Evolutionary conservation across 129 eudicot species (phyloP), one percentile per base, ranked within the genome.

Genomic region (Flaveria sonorensis): DNA sequence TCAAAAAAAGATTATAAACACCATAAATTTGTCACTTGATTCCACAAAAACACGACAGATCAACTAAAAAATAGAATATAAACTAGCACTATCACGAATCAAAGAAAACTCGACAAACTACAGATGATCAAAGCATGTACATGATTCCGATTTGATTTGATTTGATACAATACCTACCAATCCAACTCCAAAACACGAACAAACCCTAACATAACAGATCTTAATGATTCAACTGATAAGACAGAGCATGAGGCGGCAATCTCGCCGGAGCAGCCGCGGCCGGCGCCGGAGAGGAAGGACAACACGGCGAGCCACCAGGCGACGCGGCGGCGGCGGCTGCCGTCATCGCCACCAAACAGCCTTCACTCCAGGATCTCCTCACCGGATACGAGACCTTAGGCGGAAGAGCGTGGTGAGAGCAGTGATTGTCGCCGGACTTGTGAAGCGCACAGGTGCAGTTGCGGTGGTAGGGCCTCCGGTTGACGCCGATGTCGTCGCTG

Each of bases 381-480:
- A 90, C 40, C 24, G 90, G 87, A 55, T 79, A 90, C 6, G 88
- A 79, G 8, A 90, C 79, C 30, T 53, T 71, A 8, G 61, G 51
- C 23, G 43, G 50, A 1, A 85, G 40, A 32, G 72, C 52, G 76
- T 81, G 87, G 76, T 81, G 87, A 10, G 69, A 6, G 69, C 86
- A 82, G 2, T 46, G 56, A 11, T 65, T 13, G 7, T 78, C 81
- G 7, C 77, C 69, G 11, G 68, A 68, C 46, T 79, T 85, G 64
- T 89, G 96, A 50, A 89, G 78, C 10, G 89, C 90, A 72, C 96
- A 87, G 71, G 73, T 75, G 83, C 96, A 89, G 72, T 89, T 89
- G 12, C 86, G 85, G 47, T 89, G 96, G 63, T 89, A 87, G 1
- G 96, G 96, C 42, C 96, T 71, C 24, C 83, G 50, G 6, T 46